Conservation (phyloP, 2,329 filamentous ascomycete genomes). For the Emergomyces orientalis region DNA sequence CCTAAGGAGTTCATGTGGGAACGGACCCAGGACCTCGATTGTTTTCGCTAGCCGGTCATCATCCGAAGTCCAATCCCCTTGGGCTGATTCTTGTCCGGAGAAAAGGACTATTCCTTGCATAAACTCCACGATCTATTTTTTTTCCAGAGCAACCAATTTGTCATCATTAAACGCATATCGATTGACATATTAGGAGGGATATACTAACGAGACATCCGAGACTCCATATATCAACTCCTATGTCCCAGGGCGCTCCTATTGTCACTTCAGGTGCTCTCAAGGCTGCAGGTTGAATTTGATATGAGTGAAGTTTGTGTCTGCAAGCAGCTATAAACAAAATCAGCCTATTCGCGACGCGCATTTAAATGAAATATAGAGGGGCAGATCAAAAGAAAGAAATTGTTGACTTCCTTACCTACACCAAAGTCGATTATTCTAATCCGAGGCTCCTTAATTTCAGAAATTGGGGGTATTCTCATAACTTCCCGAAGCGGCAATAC, state of each 20-base stretch:
- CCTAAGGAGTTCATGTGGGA: conserved; percentile 17
- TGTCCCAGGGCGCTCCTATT: conserved; percentile 22
- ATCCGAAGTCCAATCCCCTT: conserved; percentile 21
- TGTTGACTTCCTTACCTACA: conserved; percentile 14
- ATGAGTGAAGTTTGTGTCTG: conserved; percentile 15
- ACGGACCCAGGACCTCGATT: conserved; percentile 20
- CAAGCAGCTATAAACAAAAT: conserved; percentile 15
- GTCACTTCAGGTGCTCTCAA: conserved; percentile 21
- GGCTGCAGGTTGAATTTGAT: conserved; percentile 18
- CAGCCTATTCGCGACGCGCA: background rate
- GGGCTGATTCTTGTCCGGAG: conserved; percentile 17
- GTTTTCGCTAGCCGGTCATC: conserved; percentile 23
- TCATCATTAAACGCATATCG: background rate
- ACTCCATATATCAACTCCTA: conserved; percentile 24
- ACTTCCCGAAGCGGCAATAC: conserved; percentile 19
- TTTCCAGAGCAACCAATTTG: background rate
- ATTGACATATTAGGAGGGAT: background rate
- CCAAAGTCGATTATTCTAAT: conserved; percentile 21
- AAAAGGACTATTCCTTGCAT: conserved; percentile 22
- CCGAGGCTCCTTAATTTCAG: conserved; percentile 14
- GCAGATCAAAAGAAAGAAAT: background rate
- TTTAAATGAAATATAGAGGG: background rate
- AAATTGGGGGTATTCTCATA: conserved; percentile 18
- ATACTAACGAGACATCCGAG: conserved; percentile 23
- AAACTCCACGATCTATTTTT: conserved; percentile 19